Base-by-base conservation (phyloP, 2,329 filamentous ascomycete species). In the Mycogone perniciosa region DNA sequence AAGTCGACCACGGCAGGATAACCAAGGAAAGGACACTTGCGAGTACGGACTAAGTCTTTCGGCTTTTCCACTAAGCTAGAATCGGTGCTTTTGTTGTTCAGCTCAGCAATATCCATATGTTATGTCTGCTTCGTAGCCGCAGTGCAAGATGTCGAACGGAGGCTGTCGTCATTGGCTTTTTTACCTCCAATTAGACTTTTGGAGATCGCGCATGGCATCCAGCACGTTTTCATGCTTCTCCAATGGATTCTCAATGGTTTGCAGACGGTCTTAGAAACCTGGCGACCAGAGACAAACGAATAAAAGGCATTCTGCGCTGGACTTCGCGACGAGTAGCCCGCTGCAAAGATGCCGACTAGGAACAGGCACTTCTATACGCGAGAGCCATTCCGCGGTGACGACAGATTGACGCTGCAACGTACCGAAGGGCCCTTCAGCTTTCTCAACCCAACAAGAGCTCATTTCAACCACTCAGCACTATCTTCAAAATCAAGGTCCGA, bases 361-460 rank as follows among this genome's bases (percentile, higher is more conserved):
- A 54, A 52, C 44, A 44, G n/a, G 27, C 44, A 40, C 31, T 54
- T 54, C 3, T 11, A 29, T 29, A 43, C 52, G 41, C 44, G 41
- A 33, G 52, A 54, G 20, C 49, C 52, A 10, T 54, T 54, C 42
- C 37, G 31, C 7, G 20, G 40, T 38, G 49, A 54, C 29, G 41
- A 46, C 5, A 35, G 43, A 33, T 27, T 52, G 42, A 52, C 52
- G 5, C 45, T 52, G 40, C 49, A 46, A 6, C 49, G 29, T 45
- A 42, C 44, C 20, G 49, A 54, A 31, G 52, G 52, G 29, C 49
- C 52, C 1, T 52, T 52, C 33, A 6, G 49, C 31, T 54, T 46
- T 34, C 41, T 54, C 31, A 54, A 54, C 13, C 52, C 52, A 30
- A 54, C 52, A 13, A 42, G 52, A 39, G 52, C 52, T 4, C 52